Percentiles rank a stretch among this genome's conserved stretches.
Conservation (phyloP, 148 eudicot species). For the Mesembryanthemum crystallinum region DNA sequence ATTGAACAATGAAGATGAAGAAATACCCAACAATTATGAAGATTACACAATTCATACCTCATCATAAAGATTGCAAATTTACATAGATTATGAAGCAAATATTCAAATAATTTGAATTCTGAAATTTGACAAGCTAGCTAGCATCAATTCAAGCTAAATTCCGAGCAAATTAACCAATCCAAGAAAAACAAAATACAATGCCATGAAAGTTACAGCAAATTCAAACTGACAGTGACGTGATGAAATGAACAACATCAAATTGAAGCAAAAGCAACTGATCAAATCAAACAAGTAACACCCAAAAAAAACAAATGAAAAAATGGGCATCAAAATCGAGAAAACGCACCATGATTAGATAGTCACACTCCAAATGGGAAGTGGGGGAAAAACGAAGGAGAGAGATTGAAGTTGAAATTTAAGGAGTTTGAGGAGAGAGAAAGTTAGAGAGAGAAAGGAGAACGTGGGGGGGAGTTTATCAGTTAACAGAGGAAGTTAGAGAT, state of each 20-base stretch:
- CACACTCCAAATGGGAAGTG: not conserved
- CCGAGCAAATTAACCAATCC: not conserved
- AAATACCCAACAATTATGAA: not conserved
- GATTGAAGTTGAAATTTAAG: conserved; percentile 12
- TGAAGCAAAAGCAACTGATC: not conserved
- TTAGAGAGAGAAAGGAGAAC: conserved; percentile 16
- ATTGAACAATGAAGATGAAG: not conserved
- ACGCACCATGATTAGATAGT: conserved; percentile 7
- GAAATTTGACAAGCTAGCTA: not conserved
- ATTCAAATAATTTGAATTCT: not conserved
- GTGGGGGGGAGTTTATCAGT: conserved; percentile 30
- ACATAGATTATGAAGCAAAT: not conserved
- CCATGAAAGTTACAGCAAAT: not conserved
- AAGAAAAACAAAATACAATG: conserved; percentile 2
- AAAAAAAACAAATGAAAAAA: not conserved
- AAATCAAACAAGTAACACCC: not conserved
- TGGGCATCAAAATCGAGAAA: not conserved
- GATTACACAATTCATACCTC: not conserved
- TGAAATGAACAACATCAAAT: not conserved
- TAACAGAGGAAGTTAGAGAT: conserved; percentile 18
- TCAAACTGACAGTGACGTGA: not conserved
- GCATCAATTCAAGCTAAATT: not conserved
- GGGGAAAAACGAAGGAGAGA: not conserved
- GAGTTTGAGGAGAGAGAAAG: conserved; percentile 9
- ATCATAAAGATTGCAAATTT: not conserved